A percentile compares a stretch with the other conserved stretches of the same genome.
These are phyloP conservation scores for Apiospora saccharicola DNA, from an alignment of 2,329 filamentous ascomycete genomes.

Conservation along the genomic window DNA sequence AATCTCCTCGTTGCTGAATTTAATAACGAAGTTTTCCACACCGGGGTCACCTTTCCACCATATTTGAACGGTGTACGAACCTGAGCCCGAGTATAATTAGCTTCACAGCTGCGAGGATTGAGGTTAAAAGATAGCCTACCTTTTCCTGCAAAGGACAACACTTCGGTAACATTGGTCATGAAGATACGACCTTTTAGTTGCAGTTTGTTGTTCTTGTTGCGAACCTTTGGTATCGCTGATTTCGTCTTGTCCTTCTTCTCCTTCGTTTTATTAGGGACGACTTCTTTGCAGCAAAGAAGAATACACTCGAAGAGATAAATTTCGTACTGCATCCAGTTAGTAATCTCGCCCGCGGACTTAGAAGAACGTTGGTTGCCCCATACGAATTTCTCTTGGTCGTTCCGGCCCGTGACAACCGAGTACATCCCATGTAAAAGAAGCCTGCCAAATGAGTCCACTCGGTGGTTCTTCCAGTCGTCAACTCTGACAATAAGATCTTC, in stretches of 20 bases:
- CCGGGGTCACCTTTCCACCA: conserved; percentile 98
- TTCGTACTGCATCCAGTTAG: conserved; percentile 72
- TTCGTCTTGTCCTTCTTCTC: conserved; percentile 75
- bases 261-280: conserved; percentile 82
- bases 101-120: conserved; percentile 17
- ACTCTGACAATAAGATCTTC: conserved; percentile 83
- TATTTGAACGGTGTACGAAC: conserved; percentile 94
- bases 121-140: conserved; percentile 68
- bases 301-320: conserved; percentile 98
- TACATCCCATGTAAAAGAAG: conserved; percentile 89
- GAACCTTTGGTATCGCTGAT: conserved; percentile 62
- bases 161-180: conserved; percentile 98
- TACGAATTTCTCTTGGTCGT: conserved; percentile 90
- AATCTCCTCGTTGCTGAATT: conserved; percentile 87
- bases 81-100: conserved; percentile 55
- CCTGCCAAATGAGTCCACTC: conserved; percentile 89
- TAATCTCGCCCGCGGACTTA: conserved; percentile 42
- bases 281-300: conserved; percentile 94
- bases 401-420: conserved; percentile 88
- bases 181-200: conserved; percentile 98
- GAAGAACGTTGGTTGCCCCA: conserved; percentile 25
- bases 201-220: conserved; percentile 77
- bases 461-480: conserved; percentile 96
- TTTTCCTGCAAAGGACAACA: conserved; percentile 79
- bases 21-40: conserved; percentile 95